Conservation (phyloP, 306 rosid genomes). For the Gleditsia sinensis region DNA sequence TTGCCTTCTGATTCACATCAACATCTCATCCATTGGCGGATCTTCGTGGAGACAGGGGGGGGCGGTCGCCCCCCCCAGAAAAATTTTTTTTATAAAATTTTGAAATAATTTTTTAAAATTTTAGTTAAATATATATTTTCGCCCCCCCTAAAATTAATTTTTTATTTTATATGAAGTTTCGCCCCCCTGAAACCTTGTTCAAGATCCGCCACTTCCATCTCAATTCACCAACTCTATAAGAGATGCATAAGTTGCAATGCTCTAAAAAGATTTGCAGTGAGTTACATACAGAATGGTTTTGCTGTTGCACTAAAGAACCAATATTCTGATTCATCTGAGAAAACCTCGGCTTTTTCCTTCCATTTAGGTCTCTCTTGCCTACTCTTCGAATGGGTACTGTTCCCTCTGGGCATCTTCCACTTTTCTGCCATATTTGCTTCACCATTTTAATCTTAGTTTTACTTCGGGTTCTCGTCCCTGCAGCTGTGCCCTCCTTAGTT, state of each 20-base stretch:
- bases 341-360: slow-evolving; percentile 53
- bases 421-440: slow-evolving; percentile 66
- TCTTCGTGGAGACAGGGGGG: too few species aligned
- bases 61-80: too few species aligned
- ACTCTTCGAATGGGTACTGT: slow-evolving; percentile 70
- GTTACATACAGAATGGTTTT: slow-evolving; percentile 61
- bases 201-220: too few species aligned
- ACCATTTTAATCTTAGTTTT: slow-evolving; percentile 18
- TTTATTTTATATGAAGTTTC: too few species aligned
- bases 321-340: slow-evolving; percentile 26
- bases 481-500: slow-evolving; percentile 28
- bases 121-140: too few species aligned
- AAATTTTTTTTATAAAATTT: too few species aligned
- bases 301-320: slow-evolving; percentile 7
- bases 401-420: slow-evolving; percentile 72
- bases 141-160: too few species aligned
- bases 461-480: neutral
- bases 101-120: too few species aligned
- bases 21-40: too few species aligned
- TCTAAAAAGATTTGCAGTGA: neutral
- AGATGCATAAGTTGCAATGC: neutral
- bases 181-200: too few species aligned
- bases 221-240: slow-evolving; percentile 26
- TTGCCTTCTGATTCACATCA: slow-evolving; percentile 49
- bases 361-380: slow-evolving; percentile 43